A percentile compares a stretch with the other conserved stretches of the same genome.
Evolutionary conservation across 768 basidiomycete genomes (phyloP).

Genomic region (Suillus americanus): DNA sequence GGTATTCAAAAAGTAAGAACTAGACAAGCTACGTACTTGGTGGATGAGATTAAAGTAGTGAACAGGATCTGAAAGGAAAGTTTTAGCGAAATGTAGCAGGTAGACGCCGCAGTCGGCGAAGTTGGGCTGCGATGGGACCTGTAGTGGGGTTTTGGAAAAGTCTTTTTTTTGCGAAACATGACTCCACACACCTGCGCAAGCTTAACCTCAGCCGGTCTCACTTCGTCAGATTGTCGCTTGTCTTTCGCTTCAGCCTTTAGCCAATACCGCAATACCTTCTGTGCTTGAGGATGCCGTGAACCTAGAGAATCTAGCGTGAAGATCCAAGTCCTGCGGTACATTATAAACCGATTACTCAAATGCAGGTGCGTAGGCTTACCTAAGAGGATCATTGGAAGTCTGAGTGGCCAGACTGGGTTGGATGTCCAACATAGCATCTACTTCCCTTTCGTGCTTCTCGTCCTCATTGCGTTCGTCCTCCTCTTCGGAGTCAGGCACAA

Average conservation of each 20-base stretch:
- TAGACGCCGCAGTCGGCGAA: conserved; percentile 93
- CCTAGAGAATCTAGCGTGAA: conserved; percentile 92
- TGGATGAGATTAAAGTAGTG: conserved; percentile 51
- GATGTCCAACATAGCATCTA: conserved; percentile 27
- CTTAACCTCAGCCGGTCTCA: conserved; percentile 43
- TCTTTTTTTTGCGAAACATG: not conserved
- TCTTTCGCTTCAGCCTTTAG: conserved; percentile 76
- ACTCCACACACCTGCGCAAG: conserved; percentile 47
- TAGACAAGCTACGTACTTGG: conserved; percentile 17
- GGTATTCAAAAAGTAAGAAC: not conserved
- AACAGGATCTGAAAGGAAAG: conserved; percentile 66
- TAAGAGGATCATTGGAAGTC: conserved; percentile 14
- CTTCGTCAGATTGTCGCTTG: conserved; percentile 50
- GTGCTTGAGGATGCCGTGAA: conserved; percentile 62
- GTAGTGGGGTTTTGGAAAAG: not conserved
- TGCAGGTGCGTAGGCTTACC: conserved; percentile 15
- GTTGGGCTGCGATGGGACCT: conserved; percentile 91
- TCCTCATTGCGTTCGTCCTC: conserved; percentile 25
- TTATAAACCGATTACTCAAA: not conserved
- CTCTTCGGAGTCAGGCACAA: conserved; percentile 20
- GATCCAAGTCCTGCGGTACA: conserved; percentile 61
- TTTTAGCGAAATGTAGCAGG: conserved; percentile 81
- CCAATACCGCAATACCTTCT: conserved; percentile 62
- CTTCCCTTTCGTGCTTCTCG: conserved; percentile 31
- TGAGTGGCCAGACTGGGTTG: conserved; percentile 15